A percentile compares a stretch with the other conserved stretches of the same genome.
Evolutionary conservation across 2,329 filamentous ascomycete species (phyloP).

Genomic region (Trichoderma citrinoviride): DNA sequence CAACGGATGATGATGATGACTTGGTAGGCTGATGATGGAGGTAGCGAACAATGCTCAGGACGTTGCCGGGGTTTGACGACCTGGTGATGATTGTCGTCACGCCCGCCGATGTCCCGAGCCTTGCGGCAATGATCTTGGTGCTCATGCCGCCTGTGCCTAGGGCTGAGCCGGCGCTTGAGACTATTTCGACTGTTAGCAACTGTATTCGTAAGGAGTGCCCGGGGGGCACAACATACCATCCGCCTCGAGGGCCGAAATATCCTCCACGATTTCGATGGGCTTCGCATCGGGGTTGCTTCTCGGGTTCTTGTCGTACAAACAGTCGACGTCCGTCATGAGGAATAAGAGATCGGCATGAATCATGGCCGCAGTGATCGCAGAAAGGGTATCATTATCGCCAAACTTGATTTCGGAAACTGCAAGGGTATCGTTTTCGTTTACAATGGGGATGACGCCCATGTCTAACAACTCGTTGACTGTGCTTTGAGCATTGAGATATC

Average conservation of each 20-base stretch:
- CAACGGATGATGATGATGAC: slow-evolving; percentile 33
- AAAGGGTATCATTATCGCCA: slow-evolving; percentile 96
- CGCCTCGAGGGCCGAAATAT: slow-evolving; percentile 77
- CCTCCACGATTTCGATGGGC: slow-evolving; percentile 87
- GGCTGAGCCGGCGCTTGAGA: slow-evolving; percentile 83
- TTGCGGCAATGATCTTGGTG: slow-evolving; percentile 93
- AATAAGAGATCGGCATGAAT: slow-evolving; percentile 95
- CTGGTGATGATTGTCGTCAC: slow-evolving; percentile 95
- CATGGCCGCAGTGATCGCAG: slow-evolving; percentile 95
- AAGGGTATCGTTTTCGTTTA: slow-evolving; percentile 97
- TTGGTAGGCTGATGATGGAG: slow-evolving; percentile 27
- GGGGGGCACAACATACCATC: slow-evolving; percentile 57
- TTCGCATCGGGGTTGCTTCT: slow-evolving; percentile 79
- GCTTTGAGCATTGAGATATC: slow-evolving; percentile 96
- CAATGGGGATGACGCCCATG: slow-evolving; percentile 96
- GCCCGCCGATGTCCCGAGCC: slow-evolving; percentile 87
- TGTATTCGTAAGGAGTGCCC: background rate
- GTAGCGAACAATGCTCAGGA: slow-evolving; percentile 80
- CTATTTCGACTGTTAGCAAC: slow-evolving; percentile 41
- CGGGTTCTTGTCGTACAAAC: slow-evolving; percentile 94
- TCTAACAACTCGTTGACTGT: slow-evolving; percentile 86
- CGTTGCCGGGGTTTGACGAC: slow-evolving; percentile 90
- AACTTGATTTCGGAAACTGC: slow-evolving; percentile 99
- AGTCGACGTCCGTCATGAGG: slow-evolving; percentile 98
- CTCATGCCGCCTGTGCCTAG: slow-evolving; percentile 95